Base-by-base conservation (phyloP, 2,329 filamentous ascomycete species). In the Claviceps maximensis region DNA sequence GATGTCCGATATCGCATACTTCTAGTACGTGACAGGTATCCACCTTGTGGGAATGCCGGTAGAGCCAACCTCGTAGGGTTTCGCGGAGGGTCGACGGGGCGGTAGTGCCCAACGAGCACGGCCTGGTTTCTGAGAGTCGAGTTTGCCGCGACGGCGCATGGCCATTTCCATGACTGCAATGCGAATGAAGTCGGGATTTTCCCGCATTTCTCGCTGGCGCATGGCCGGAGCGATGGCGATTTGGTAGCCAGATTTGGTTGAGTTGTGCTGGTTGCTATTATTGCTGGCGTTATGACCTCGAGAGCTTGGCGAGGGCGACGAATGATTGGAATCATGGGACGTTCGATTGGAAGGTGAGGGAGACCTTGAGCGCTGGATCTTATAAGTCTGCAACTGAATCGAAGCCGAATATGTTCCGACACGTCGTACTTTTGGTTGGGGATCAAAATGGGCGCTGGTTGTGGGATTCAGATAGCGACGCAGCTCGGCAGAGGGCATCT, bases 341-440 rank as follows among this genome's bases (percentile, higher is more conserved):
- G 61, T 59, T 49, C 66, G 67, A 17, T 57, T 56, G n/a, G 61
- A 59, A n/a, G 64, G 55, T 23, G 68, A 60, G 41, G 66, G 59
- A 50, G 68, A 69, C 56, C 69, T 71, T 29, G 73, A 74, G 38
- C 73, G 73, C 60, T 75, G 75, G 36, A 80, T 74, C 61, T 80
- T 81, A 71, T 86, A 86, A 0, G 82, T 86, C 61, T 84, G 80
- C 82, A 86, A 84, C 63, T 85, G 82, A 54, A 86, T 85, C 1
- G 82, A 84, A 27, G 82, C 80, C 15, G 80, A 83, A 60, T 78
- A 84, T 51, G 70, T 44, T 4, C 51, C 48, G 10, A 21, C 29
- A 19, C 38, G 25, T 38, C 60, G 58, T 9, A 60, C 57, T 36
- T 64, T 63, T 13, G 64, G 62, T 40, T 55, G 65, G 27, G 55